A percentile compares a stretch with the other conserved stretches of the same genome.
phyloP scores from a whole-genome alignment of 1,284 basidiomycete species.

The Ceratobasidium sp. region DNA sequence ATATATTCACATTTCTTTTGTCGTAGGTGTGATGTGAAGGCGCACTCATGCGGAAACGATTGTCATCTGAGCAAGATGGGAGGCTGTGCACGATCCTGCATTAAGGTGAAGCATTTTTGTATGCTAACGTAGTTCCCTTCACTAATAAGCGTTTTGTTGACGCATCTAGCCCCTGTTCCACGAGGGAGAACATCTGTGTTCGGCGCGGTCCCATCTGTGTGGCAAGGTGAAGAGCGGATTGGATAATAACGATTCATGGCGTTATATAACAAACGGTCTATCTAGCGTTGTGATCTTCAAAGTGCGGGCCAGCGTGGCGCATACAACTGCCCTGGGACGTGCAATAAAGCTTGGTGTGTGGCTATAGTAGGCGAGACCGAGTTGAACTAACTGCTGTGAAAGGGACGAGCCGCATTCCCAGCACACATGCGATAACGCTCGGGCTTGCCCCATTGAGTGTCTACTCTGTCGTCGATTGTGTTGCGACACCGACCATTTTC shows the following conservation, averaged over 20 bases:
- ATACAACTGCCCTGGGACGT: constrained; percentile 60
- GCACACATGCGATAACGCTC: constrained; percentile 61
- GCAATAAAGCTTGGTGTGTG: constrained; percentile 59
- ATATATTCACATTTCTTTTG: background rate
- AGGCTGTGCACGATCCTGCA: constrained; percentile 63
- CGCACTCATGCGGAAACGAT: constrained; percentile 63
- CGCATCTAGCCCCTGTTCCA: constrained; percentile 58
- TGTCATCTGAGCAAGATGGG: constrained; percentile 59
- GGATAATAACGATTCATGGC: background rate
- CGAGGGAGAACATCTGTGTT: constrained; percentile 62
- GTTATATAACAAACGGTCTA: background rate
- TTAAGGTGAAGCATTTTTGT: constrained; percentile 41
- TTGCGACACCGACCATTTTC: constrained; percentile 62
- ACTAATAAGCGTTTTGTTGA: too few relatives aligned
- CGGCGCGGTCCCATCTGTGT: constrained; percentile 56
- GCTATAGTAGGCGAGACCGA: background rate
- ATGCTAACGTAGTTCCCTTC: too few relatives aligned
- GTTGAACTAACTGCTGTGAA: background rate
- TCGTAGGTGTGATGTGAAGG: constrained; percentile 58
- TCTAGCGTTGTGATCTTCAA: constrained; percentile 61
- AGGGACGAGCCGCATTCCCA: constrained; percentile 59
- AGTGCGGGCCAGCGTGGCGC: constrained; percentile 48
- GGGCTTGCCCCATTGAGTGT: constrained; percentile 65
- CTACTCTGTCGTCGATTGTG: constrained; percentile 66
- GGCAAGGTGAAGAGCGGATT: constrained; percentile 53